These are phyloP conservation scores for Leccinum insigne DNA, from an alignment of 1,284 basidiomycete genomes.

Conservation along the genomic window DNA sequence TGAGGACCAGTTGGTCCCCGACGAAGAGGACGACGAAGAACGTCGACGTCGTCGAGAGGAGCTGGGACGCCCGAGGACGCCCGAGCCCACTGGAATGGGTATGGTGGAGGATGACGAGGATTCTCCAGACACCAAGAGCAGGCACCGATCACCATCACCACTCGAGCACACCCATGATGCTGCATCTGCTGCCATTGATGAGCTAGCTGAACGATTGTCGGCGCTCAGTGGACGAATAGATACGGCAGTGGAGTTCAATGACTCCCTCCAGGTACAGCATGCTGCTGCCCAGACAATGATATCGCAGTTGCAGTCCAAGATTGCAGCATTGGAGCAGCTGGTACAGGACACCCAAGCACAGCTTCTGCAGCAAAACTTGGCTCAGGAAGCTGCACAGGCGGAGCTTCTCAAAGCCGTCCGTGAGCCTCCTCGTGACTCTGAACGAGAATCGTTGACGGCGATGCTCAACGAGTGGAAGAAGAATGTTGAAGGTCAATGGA, in stretches of 20 bases:
- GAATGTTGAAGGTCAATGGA: conserved; percentile 78
- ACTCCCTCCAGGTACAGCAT: conserved; percentile 79
- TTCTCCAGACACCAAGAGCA: conserved; percentile 25
- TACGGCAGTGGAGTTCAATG: conserved; percentile 74
- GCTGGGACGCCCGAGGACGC: conserved; percentile 68
- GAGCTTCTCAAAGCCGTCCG: conserved; percentile 40
- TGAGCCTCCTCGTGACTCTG: conserved; percentile 30
- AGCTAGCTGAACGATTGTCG: conserved; percentile 73
- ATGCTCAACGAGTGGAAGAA: conserved; percentile 70
- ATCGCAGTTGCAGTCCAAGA: conserved; percentile 70
- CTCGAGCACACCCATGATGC: conserved; percentile 20
- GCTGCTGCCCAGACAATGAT: conserved; percentile 80
- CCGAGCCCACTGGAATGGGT: conserved; percentile 73
- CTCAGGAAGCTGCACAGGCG: conserved; percentile 45
- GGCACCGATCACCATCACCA: conserved; percentile 18
- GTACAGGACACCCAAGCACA: conserved; percentile 47
- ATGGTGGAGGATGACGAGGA: conserved; percentile 48
- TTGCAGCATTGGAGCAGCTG: conserved; percentile 56
- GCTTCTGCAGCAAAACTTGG: conserved; percentile 38
- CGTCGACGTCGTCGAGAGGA: conserved; percentile 52
- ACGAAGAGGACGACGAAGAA: conserved; percentile 47
- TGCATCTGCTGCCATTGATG: conserved; percentile 42
- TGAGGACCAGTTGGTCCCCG: conserved; percentile 54
- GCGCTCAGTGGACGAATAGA: conserved; percentile 76
- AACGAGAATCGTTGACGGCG: conserved; percentile 48